Conservation (phyloP, 2,329 filamentous ascomycete genomes). For the Mariannaea elegans region DNA sequence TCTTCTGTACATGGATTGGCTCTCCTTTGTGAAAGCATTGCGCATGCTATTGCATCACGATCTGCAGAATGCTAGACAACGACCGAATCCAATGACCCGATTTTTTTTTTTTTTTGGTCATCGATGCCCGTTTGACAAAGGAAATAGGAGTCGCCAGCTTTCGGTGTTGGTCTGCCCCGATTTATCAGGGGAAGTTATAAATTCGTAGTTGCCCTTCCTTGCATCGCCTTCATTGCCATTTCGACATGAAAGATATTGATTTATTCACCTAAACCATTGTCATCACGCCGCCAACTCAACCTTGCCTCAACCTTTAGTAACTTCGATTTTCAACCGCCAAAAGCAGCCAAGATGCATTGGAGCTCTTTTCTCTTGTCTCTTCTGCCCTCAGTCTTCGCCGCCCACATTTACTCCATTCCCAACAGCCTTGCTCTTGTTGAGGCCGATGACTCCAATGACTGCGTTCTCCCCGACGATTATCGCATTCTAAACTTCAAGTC, state of each 20-base stretch:
- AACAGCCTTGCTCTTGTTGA: constrained; percentile 37
- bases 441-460: constrained; percentile 38
- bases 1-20: background rate
- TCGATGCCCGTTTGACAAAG: constrained; percentile 26
- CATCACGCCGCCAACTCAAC: background rate
- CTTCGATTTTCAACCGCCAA: constrained; percentile 1
- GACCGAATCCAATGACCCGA: constrained; percentile 20
- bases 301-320: no score
- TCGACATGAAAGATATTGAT: background rate
- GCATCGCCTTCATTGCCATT: background rate
- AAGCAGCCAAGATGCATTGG: constrained; percentile 30
- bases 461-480: constrained; percentile 50
- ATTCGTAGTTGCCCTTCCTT: background rate
- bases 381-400: constrained; percentile 33
- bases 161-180: constrained; percentile 1
- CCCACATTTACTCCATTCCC: constrained; percentile 41
- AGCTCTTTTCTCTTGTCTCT: constrained; percentile 32
- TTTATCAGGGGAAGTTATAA: constrained; percentile 3
- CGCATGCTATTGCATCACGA: constrained; percentile 29
- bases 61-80: constrained; percentile 30
- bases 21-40: constrained; percentile 8
- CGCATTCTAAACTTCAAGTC: constrained; percentile 50
- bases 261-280: background rate
- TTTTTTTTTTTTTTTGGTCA: constrained; percentile 21
- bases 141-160: constrained; percentile 1